Base-by-base conservation (phyloP, 768 basidiomycete species). In the Pluteus cervinus region DNA sequence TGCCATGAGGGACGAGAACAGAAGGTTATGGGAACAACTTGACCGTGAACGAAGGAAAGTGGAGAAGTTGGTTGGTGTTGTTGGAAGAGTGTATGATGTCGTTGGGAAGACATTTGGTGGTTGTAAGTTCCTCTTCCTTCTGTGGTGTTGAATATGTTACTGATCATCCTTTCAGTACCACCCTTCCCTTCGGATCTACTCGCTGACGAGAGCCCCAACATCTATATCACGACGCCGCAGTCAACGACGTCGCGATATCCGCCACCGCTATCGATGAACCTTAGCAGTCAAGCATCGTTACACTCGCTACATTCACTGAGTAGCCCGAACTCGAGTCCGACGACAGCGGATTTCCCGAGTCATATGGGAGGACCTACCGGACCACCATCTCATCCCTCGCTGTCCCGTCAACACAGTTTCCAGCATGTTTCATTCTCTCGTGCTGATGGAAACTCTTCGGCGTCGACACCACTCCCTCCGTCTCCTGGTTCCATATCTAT, bases 1-100 rank as follows among this genome's bases (percentile, higher is more conserved):
- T 10, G 71, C 76, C 7, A 81, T 88, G 70, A 69, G 79, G 33
- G 82, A 85, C 5, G 85, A 87, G 55, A 83, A 86, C 46, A 59
- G 73, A 31, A 61, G 76, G 18, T 67, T 87, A 40, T 76, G 72
- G 68, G 70, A 78, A 38, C 63, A 61, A 45, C 61, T 86, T 22
- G 53, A 58, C 4, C 49, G 60, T 4, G 86, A 86, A 55, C 67
- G 72, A 37, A 66, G 70, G 33, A 75, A 76, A 51, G 70, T 76
- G 8, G 82, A 82, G 43, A 73, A 70, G 41, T 65, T 87, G 21
- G 72, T 76, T 1, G 56, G 62, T 30, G 61, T 81, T 18, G 69
- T 86, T 20, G 73, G 74, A 38, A 58, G 68, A 7, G 55, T 87
- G 41, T 82, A 79, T 68, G 81, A 86, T 7, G 62, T 71, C 7